Percentiles rank a stretch among this genome's conserved stretches.
Evolutionary conservation across 306 rosid genomes (phyloP).

Genomic region (Oxytropis ochrocephala): DNA sequence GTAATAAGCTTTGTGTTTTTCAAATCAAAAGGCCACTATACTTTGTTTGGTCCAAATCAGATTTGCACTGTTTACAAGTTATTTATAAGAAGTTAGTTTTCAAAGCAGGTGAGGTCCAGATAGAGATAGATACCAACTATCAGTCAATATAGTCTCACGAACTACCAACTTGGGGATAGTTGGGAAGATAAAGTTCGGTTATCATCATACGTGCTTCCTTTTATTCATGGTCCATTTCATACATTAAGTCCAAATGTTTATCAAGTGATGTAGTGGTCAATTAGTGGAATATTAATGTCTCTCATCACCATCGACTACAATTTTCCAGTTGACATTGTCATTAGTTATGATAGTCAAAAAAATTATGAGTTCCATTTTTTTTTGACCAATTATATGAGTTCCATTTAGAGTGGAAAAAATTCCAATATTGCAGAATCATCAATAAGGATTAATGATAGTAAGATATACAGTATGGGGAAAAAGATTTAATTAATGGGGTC

Average conservation of each 20-base stretch:
- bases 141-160: not conserved
- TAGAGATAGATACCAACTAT: not conserved
- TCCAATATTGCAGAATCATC: not conserved
- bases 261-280: not conserved
- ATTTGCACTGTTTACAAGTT: not conserved
- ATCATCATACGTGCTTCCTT: not conserved
- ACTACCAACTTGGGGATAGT: not conserved
- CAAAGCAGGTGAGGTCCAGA: not conserved
- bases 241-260: not conserved
- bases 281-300: not conserved
- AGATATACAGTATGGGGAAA: not conserved
- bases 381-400: not conserved
- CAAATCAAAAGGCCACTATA: not conserved
- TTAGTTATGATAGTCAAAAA: not conserved
- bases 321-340: not conserved
- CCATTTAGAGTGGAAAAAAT: not conserved
- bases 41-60: not conserved
- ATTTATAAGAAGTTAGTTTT: not conserved
- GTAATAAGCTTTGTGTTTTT: not conserved
- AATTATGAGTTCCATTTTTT: not conserved
- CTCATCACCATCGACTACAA: not conserved
- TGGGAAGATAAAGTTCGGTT: not conserved
- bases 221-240: not conserved
- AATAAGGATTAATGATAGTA: not conserved
- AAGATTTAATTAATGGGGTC: not conserved